Base-by-base conservation (phyloP, 1,139 yeast genomes). In the Kurtzmaniella quercitrusa region DNA sequence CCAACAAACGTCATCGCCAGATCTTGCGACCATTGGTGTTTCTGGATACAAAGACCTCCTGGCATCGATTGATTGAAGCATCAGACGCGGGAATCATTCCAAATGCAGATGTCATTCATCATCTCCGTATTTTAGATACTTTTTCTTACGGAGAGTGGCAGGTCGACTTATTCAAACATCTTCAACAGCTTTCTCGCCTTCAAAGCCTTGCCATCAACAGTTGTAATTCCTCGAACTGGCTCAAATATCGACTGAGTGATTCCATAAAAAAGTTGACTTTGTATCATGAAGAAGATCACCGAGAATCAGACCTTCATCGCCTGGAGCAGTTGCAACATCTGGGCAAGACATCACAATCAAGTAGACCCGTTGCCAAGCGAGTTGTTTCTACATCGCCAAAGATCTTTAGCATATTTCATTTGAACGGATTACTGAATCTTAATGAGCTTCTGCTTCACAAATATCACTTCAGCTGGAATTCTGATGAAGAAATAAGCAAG, bases 141-240 rank as follows among this genome's bases (percentile, higher is more conserved):
- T 64, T 63, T 47, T 59, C 74, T 3, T 66, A 61, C 46, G 73
- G 72, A 3, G 77, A 71, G 46, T 71, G 75, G 71, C 69, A 68
- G 39, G 49, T 59, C 18, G 70, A 68, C 44, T 44, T 66, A 14
- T 61, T 70, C 37, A 51, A 53, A 12, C 47, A 42, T 36, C 47
- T 58, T 12, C 47, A 63, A 3, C 47, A 43, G 2, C 52, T 66
- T 18, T 66, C 66, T 0, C 30, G 50, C 3, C 51, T 69, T 15
- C 42, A 44, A 8, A 52, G 46, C 20, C 50, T 70, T 5, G 46
- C 52, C 4, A 54, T 71, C 18, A 67, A 68, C 45, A 56, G 74
- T 2, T 57, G 55, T 38, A 68, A 62, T 43, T 66, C 72, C 32
- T 65, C 76, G 2, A 61, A 66, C 44, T 71, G 77, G 77, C 53